phyloP scores from a whole-genome alignment of 2,329 filamentous ascomycete species.

The Diaporthe australafricana region DNA sequence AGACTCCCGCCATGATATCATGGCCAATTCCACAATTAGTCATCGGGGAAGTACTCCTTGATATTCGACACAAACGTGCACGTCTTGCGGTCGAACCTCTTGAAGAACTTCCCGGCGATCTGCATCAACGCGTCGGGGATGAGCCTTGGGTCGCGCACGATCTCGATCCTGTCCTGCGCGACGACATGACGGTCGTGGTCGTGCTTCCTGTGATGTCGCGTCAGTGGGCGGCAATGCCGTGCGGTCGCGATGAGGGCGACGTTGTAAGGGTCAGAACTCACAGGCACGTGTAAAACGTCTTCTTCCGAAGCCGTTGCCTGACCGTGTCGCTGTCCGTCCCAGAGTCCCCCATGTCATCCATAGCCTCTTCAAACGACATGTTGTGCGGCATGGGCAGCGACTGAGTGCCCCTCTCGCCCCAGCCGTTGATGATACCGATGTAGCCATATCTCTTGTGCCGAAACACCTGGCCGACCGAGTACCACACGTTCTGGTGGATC shows the following conservation, averaged over 20 bases:
- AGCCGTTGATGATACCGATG: slow-evolving; percentile 87
- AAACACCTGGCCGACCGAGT: slow-evolving; percentile 85
- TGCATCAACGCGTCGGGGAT: slow-evolving; percentile 71
- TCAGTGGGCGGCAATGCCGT: slow-evolving; percentile 47
- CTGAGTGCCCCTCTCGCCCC: slow-evolving; percentile 65
- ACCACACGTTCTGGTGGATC: slow-evolving; percentile 62
- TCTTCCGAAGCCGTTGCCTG: slow-evolving; percentile 65
- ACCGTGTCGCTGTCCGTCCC: slow-evolving; percentile 70
- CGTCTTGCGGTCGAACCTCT: slow-evolving; percentile 77
- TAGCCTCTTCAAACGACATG: slow-evolving; percentile 39
- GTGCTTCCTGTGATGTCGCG: slow-evolving; percentile 55
- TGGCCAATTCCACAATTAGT: slow-evolving; percentile 58
- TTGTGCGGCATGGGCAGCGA: slow-evolving; percentile 44
- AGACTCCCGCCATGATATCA: neutral
- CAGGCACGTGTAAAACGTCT: slow-evolving; percentile 89
- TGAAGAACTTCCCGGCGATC: slow-evolving; percentile 88
- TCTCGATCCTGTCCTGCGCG: slow-evolving; percentile 82
- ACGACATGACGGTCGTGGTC: slow-evolving; percentile 77
- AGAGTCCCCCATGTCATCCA: slow-evolving; percentile 61
- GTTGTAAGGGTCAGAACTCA: slow-evolving; percentile 60
- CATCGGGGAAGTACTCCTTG: slow-evolving; percentile 85
- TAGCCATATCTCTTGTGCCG: slow-evolving; percentile 84
- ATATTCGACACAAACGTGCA: slow-evolving; percentile 85
- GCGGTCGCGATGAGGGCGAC: neutral
- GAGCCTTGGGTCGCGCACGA: slow-evolving; percentile 60